A percentile compares a stretch with the other conserved stretches of the same genome.
phyloP scores from a whole-genome alignment of 2,329 filamentous ascomycete genomes.

The Calycina marina region DNA sequence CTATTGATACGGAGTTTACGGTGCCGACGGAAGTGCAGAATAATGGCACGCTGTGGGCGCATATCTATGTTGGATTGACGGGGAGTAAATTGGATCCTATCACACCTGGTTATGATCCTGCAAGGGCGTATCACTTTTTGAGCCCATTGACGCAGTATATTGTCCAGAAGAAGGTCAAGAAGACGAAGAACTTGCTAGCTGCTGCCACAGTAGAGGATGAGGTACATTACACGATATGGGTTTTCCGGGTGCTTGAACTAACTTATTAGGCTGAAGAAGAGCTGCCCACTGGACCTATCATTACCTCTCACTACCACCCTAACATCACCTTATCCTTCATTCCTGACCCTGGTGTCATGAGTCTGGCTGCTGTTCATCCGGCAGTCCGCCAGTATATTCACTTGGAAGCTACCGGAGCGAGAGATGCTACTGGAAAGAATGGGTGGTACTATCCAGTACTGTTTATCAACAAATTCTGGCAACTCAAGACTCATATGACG shows the following conservation, averaged over 20 bases:
- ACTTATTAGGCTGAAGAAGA: conserved; percentile 32
- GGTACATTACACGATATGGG: conserved; percentile 20
- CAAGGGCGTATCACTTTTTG: conserved; percentile 68
- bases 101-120: conserved; percentile 54
- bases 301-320: conserved; percentile 84
- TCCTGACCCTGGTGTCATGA: conserved; percentile 59
- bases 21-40: conserved; percentile 72
- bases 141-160: conserved; percentile 82
- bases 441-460: conserved; percentile 88
- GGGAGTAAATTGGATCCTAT: conserved; percentile 67
- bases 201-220: conserved; percentile 37
- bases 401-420: conserved; percentile 64
- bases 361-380: conserved; percentile 52
- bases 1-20: conserved; percentile 60
- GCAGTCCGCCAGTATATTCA: conserved; percentile 65
- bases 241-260: conserved; percentile 26
- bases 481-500: conserved; percentile 81
- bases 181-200: conserved; percentile 72
- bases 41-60: conserved; percentile 87
- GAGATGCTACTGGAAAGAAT: conserved; percentile 74
- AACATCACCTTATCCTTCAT: conserved; percentile 86
- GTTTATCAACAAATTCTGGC: conserved; percentile 96
- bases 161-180: conserved; percentile 76
- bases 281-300: conserved; percentile 46
- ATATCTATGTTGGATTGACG: conserved; percentile 74